phyloP scores from a whole-genome alignment of 2,329 filamentous ascomycete genomes.

The Colletotrichum gloeosporioides region DNA sequence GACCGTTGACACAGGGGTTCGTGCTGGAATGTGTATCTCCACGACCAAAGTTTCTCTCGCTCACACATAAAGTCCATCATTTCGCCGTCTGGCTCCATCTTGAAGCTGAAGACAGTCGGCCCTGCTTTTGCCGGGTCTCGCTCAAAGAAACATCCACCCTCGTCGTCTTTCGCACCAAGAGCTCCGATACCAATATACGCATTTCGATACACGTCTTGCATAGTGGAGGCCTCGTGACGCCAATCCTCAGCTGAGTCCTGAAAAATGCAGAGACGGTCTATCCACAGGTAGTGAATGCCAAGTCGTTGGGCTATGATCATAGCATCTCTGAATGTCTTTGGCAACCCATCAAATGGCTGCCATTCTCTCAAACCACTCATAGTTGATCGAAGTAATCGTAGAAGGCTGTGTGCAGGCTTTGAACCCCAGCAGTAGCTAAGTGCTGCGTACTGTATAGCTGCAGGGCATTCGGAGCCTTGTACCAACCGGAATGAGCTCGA shows the following conservation, averaged over 20 bases:
- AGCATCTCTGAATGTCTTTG: slow-evolving; percentile 22
- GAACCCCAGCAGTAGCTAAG: not conserved
- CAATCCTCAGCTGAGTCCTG: slow-evolving; percentile 25
- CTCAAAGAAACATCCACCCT: slow-evolving; percentile 2
- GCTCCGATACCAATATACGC: slow-evolving; percentile 18
- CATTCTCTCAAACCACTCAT: not conserved
- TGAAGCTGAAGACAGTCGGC: not conserved
- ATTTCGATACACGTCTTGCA: slow-evolving; percentile 22
- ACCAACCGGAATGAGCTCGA: not conserved
- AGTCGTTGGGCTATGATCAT: slow-evolving; percentile 9
- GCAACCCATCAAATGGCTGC: not conserved
- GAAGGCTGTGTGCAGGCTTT: not conserved
- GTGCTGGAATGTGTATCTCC: not conserved
- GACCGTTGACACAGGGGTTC: not conserved
- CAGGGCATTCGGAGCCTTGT: rapidly evolving
- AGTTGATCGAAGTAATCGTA: not conserved
- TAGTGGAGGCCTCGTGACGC: slow-evolving; percentile 23
- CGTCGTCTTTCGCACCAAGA: slow-evolving; percentile 3
- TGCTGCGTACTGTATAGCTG: not conserved
- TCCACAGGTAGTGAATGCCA: slow-evolving; percentile 24
- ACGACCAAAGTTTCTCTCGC: rapidly evolving
- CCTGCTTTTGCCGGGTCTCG: not conserved
- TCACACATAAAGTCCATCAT: not conserved
- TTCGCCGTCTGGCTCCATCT: not conserved
- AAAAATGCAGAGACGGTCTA: slow-evolving; percentile 26